phyloP scores from a whole-genome alignment of 2,329 filamentous ascomycete species.

The Emericellopsis atlantica region DNA sequence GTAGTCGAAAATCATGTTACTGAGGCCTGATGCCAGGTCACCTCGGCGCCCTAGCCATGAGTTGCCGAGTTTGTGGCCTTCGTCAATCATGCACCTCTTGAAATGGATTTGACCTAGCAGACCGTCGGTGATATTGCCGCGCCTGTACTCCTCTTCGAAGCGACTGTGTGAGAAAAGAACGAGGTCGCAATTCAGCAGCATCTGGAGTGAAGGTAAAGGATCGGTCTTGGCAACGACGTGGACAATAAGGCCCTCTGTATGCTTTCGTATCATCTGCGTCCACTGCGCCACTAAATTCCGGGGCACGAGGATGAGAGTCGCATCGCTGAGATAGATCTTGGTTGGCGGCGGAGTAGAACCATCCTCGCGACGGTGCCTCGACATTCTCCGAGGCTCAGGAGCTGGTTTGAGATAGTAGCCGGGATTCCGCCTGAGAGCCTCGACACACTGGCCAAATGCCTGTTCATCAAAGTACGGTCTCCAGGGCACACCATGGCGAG shows the following conservation, averaged over 20 bases:
- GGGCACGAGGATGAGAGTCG: constrained; percentile 70
- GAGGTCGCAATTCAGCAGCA: constrained; percentile 58
- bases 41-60: constrained; percentile 42
- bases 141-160: constrained; percentile 38
- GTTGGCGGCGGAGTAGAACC: constrained; percentile 16
- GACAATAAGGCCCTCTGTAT: constrained; percentile 54
- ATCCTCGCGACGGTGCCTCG: constrained; percentile 5
- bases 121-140: constrained; percentile 22
- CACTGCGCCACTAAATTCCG: constrained; percentile 77
- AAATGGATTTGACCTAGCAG: constrained; percentile 60
- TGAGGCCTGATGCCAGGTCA: constrained; percentile 36
- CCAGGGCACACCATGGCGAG: constrained; percentile 59
- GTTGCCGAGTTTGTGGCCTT: constrained; percentile 76
- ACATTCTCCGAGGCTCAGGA: constrained; percentile 19
- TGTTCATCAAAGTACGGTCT: constrained; percentile 45
- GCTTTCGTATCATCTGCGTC: constrained; percentile 67
- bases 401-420: constrained; percentile 45
- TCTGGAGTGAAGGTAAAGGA: constrained; percentile 40
- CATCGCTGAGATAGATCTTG: constrained; percentile 50
- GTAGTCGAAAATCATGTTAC: constrained; percentile 50
- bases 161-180: constrained; percentile 63
- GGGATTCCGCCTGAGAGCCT: constrained; percentile 42
- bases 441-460: constrained; percentile 32
- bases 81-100: constrained; percentile 82
- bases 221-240: constrained; percentile 46